phyloP scores from a whole-genome alignment of 257 asterid species.

The Nicotiana undulata region DNA sequence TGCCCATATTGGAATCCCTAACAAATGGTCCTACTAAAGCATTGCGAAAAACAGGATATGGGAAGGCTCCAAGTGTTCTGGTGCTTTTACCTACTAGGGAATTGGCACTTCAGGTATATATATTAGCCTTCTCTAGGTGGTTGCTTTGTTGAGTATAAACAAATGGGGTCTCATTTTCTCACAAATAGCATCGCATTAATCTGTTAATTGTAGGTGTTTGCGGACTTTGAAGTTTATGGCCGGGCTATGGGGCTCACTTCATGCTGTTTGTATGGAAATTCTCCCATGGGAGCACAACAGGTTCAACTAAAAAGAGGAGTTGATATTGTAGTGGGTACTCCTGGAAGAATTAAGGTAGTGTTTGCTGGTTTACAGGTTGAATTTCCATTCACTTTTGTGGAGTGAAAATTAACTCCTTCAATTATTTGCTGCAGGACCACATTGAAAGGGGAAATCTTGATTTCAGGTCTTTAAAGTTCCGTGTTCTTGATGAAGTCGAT shows the following conservation, averaged over 20 bases:
- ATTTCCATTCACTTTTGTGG: background rate
- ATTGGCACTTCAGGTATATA: conserved; percentile 76
- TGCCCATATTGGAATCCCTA: conserved; percentile 88
- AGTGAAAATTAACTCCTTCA: background rate
- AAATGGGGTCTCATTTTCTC: background rate
- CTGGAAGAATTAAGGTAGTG: conserved; percentile 87
- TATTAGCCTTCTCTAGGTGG: background rate
- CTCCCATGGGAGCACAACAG: conserved; percentile 64
- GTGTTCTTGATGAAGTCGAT: conserved; percentile 98
- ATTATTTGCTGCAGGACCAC: conserved; percentile 55
- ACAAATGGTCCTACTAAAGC: conserved; percentile 66
- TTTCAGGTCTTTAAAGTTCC: conserved; percentile 67
- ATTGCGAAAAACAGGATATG: conserved; percentile 65
- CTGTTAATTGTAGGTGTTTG: conserved; percentile 38
- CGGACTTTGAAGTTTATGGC: conserved; percentile 80
- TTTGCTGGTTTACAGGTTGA: background rate
- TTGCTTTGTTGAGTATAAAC: background rate
- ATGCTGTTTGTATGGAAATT: conserved; percentile 84
- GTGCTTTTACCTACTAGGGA: conserved; percentile 96
- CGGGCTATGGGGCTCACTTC: conserved; percentile 61
- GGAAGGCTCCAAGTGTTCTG: conserved; percentile 83
- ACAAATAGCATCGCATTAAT: background rate
- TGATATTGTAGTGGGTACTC: conserved; percentile 82
- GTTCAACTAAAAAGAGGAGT: conserved; percentile 70
- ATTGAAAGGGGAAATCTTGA: conserved; percentile 73